Evolutionary conservation across 768 basidiomycete genomes (phyloP).

Genomic region (Lactarius vividus): DNA sequence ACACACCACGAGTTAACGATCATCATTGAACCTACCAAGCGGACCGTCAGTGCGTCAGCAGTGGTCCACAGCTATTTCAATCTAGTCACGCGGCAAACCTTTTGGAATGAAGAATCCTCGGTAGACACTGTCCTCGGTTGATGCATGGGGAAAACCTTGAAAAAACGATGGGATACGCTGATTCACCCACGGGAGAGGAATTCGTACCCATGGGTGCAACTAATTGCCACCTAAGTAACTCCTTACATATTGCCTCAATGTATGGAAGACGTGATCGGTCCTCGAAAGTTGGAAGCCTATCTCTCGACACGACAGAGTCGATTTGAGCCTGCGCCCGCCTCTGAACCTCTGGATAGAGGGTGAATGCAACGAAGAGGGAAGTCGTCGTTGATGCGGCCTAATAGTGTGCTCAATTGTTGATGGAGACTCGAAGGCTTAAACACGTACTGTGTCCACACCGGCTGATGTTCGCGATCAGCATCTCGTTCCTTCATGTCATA

Average conservation of each 20-base stretch:
- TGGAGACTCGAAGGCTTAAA: neutral
- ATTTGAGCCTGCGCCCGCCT: no score
- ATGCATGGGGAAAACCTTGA: constrained; percentile 26
- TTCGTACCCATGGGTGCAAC: neutral
- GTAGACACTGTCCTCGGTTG: constrained; percentile 57
- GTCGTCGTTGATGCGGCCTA: constrained; percentile 11
- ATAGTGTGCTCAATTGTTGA: neutral
- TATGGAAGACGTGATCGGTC: no score
- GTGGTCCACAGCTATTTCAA: neutral
- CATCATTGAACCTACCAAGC: constrained; percentile 19
- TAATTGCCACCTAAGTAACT: neutral
- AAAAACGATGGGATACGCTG: neutral
- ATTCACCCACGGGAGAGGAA: constrained; percentile 18
- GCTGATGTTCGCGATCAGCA: neutral
- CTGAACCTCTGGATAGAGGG: no score
- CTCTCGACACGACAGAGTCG: no score
- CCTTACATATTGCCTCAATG: neutral
- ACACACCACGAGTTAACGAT: neutral
- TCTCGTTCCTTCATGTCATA: no score
- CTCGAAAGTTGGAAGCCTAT: no score
- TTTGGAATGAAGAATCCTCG: constrained; percentile 54
- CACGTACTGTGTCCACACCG: constrained; percentile 2
- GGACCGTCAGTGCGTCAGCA: neutral
- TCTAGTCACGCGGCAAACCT: constrained; percentile 34
- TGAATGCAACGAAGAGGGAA: no score